Evolutionary conservation across 768 basidiomycete genomes (phyloP), one percentile per base, ranked within the genome.

Genomic region (Tephrocybe sp.): DNA sequence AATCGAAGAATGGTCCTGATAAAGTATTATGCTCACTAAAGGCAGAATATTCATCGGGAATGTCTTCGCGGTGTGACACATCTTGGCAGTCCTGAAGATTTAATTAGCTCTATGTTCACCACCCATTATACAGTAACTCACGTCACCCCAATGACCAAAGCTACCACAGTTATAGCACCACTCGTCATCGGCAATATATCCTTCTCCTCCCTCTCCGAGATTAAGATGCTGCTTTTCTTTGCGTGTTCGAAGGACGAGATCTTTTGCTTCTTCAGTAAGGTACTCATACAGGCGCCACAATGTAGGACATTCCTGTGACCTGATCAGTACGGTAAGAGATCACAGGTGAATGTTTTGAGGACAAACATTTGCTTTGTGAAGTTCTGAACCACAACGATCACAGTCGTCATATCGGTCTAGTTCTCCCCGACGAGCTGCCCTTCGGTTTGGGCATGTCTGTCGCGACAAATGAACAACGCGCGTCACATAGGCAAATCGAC

Each of bases 81-180:
- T 77, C 78, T 43, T 73, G 59, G 49, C 87, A 89, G 60, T 89
- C 84, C 87, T 89, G 55, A 54, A 9, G 47, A 46, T 34, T 24
- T 35, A 9, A 43, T 36, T 12, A 37, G 3, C 28, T 27, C 13
- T 16, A 27, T 43, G 37, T 37, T n/a, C 36, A 8, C 27, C 44
- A 28, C 22, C 19, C 25, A 39, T 16, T 13, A 27, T 30, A 15
- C 5, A 26, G 30, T 21, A 37, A 72, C 86, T 67, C 60, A 91
- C 89, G 58, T 92, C 90, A 38, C 90, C 90, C 63, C 86, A 78
- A 64, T 92, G 90, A 3, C 87, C 89, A 43, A 65, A 65, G 24
- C 69, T 69, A 34, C 86, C 90, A 55, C 90, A 92, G 56, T 87
- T 88, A 61, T 90, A 89, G 63, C 90, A 92, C 86, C 86, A 92